A percentile compares a stretch with the other conserved stretches of the same genome.
Evolutionary conservation across 805 yeast genomes (phyloP).

Genomic region (Candida insectalens): DNA sequence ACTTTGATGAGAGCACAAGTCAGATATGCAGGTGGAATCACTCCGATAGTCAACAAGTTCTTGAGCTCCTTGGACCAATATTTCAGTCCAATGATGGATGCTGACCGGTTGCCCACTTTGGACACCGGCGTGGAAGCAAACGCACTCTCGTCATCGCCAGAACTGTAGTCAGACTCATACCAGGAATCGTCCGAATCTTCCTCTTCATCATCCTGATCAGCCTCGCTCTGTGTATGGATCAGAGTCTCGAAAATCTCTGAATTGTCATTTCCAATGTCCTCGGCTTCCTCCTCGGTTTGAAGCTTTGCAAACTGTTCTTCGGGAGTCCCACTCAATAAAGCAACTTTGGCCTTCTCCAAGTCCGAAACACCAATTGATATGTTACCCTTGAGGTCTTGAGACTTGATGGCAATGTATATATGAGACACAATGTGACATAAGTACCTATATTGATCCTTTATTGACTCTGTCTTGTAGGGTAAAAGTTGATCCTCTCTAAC

Average conservation of each 20-base stretch:
- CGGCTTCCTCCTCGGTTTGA: background rate
- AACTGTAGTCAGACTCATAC: slow-evolving; percentile 23
- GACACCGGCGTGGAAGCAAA: slow-evolving; percentile 39
- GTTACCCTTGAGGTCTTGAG: slow-evolving; percentile 66
- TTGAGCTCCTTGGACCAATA: slow-evolving; percentile 85
- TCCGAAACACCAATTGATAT: slow-evolving; percentile 61
- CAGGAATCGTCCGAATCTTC: slow-evolving; percentile 29
- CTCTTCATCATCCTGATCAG: slow-evolving; percentile 26
- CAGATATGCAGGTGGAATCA: slow-evolving; percentile 62
- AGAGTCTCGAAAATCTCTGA: slow-evolving; percentile 23
- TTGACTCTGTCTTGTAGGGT: slow-evolving; percentile 69
- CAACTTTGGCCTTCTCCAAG: slow-evolving; percentile 32
- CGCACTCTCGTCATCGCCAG: slow-evolving; percentile 30
- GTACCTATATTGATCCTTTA: slow-evolving; percentile 60
- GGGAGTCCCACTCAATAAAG: slow-evolving; percentile 21
- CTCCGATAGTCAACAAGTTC: slow-evolving; percentile 69
- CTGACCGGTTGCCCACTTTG: slow-evolving; percentile 53
- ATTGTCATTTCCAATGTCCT: slow-evolving; percentile 28
- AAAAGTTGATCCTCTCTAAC: slow-evolving; percentile 24
- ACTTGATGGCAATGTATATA: slow-evolving; percentile 64
- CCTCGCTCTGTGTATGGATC: slow-evolving; percentile 19
- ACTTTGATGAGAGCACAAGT: slow-evolving; percentile 56
- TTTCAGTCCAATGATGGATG: slow-evolving; percentile 64
- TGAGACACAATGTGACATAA: slow-evolving; percentile 73
- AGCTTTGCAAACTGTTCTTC: slow-evolving; percentile 30